These are phyloP conservation scores for Exophiala phaeomuriformis DNA, from an alignment of 2,329 filamentous ascomycete species.

Conservation along the genomic window DNA sequence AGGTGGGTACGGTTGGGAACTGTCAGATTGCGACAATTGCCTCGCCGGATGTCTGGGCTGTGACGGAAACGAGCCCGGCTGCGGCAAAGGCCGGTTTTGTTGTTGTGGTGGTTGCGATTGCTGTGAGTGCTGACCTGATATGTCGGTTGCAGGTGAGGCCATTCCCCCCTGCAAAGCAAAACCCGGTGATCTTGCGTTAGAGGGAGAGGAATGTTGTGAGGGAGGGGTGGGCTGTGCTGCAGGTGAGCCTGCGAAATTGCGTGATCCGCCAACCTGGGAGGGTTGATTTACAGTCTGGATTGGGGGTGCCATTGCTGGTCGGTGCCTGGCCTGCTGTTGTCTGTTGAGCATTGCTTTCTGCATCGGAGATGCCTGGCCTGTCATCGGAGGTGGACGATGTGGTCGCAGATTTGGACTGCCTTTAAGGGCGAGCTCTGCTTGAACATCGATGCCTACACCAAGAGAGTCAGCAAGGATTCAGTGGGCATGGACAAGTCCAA, in stretches of 20 bases:
- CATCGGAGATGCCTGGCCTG: slow-evolving; percentile 66
- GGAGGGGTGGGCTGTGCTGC: slow-evolving; percentile 64
- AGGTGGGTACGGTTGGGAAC: slow-evolving; percentile 36
- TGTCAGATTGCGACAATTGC: slow-evolving; percentile 27
- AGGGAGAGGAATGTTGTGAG: slow-evolving; percentile 66
- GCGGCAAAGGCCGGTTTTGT: slow-evolving; percentile 42
- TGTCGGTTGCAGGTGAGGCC: slow-evolving; percentile 54
- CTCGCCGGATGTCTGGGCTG: slow-evolving; percentile 32
- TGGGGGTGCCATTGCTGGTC: slow-evolving; percentile 26
- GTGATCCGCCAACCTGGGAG: slow-evolving; percentile 22
- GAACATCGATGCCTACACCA: slow-evolving; percentile 78
- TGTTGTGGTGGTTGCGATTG: slow-evolving; percentile 23
- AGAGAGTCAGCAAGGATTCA: not conserved
- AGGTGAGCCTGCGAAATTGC: slow-evolving; percentile 26
- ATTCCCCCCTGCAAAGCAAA: slow-evolving; percentile 54
- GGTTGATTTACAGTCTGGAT: slow-evolving; percentile 35
- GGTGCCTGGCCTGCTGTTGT: slow-evolving; percentile 44
- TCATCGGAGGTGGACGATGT: slow-evolving; percentile 52
- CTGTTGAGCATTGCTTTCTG: slow-evolving; percentile 75
- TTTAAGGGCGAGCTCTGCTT: slow-evolving; percentile 89
- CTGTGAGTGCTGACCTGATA: slow-evolving; percentile 46
- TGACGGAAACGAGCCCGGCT: slow-evolving; percentile 29
- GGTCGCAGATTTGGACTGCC: slow-evolving; percentile 68
- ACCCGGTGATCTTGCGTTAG: slow-evolving; percentile 55
- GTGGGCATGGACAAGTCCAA: not conserved